A percentile compares a stretch with the other conserved stretches of the same genome.
These are phyloP conservation scores for Sporisorium sorghi DNA, from an alignment of 1,284 basidiomycete species.

Conservation along the genomic window DNA sequence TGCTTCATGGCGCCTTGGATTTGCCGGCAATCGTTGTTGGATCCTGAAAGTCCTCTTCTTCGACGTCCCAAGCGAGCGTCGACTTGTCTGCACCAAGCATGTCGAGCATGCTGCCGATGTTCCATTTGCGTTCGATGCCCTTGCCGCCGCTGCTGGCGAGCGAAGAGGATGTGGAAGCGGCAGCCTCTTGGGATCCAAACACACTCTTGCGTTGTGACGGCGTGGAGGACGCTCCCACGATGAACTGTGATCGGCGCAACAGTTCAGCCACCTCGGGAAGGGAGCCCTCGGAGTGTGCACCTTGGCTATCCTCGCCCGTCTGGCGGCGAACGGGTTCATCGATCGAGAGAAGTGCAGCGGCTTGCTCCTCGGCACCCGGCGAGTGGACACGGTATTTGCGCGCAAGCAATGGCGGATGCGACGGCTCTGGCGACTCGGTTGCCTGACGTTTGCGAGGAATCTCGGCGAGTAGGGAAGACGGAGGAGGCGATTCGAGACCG, in stretches of 20 bases:
- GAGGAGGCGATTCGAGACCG: constrained; percentile 36
- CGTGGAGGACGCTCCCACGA: constrained; percentile 4
- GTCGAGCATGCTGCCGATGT: constrained; percentile 53
- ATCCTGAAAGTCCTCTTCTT: constrained; percentile 45
- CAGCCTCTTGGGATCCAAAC: not conserved
- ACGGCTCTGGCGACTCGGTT: constrained; percentile 9
- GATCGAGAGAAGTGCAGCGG: constrained; percentile 24
- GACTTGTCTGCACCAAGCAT: constrained; percentile 51
- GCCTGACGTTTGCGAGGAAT: constrained; percentile 18
- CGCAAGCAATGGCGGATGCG: constrained; percentile 13
- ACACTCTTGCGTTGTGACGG: constrained; percentile 6
- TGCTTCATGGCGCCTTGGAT: not conserved
- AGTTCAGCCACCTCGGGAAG: constrained; percentile 41
- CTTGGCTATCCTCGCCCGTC: constrained; percentile 29
- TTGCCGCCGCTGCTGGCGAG: constrained; percentile 4
- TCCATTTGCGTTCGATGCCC: constrained; percentile 48
- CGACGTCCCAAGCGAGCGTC: constrained; percentile 36
- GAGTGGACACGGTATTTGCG: constrained; percentile 15
- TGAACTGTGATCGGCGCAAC: constrained; percentile 25
- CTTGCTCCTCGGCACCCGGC: constrained; percentile 37
- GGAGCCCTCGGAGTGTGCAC: constrained; percentile 22
- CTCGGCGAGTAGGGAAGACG: not conserved
- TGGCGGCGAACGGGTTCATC: constrained; percentile 4
- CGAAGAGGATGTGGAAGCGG: not conserved
- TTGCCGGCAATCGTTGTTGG: not conserved